Conservation (phyloP, 305 asterid genomes). For the Fraxinus dipetala region DNA sequence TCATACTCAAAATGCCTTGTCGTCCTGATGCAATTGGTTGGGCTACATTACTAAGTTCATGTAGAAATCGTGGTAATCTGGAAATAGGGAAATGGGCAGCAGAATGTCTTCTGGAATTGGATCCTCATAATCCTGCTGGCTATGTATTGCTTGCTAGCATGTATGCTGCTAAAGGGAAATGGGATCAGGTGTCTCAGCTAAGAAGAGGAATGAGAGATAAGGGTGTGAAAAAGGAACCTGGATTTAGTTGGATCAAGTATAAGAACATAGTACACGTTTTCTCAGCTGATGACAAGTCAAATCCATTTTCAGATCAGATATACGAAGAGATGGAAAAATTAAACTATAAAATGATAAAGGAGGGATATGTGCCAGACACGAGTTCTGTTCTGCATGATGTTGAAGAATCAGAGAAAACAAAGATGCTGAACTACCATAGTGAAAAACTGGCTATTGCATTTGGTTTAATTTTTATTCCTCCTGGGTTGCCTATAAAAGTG, state of each 20-base stretch:
- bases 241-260: constrained; percentile 91
- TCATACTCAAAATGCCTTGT: constrained; percentile 47
- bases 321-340: constrained; percentile 54
- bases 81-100: constrained; percentile 95
- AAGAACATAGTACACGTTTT: constrained; percentile 80
- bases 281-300: constrained; percentile 82
- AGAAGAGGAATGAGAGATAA: constrained; percentile 75
- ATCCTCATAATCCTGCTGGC: constrained; percentile 78
- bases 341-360: constrained; percentile 56
- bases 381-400: constrained; percentile 73
- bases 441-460: constrained; percentile 94
- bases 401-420: constrained; percentile 62
- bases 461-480: constrained; percentile 73
- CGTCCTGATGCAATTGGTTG: constrained; percentile 79
- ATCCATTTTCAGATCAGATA: constrained; percentile 65
- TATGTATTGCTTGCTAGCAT: constrained; percentile 78
- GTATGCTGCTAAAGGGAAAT: constrained; percentile 68
- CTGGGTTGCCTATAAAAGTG: constrained; percentile 62
- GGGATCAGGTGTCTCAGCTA: constrained; percentile 80
- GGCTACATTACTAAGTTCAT: constrained; percentile 86
- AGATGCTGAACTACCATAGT: constrained; percentile 74
- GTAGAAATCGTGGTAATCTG: constrained; percentile 66
- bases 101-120: constrained; percentile 68
- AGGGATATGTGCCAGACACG: constrained; percentile 71
- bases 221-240: constrained; percentile 82